These are phyloP conservation scores for Aspergillus coremiiformis DNA, from an alignment of 495 filamentous ascomycete genomes.

Conservation along the genomic window DNA sequence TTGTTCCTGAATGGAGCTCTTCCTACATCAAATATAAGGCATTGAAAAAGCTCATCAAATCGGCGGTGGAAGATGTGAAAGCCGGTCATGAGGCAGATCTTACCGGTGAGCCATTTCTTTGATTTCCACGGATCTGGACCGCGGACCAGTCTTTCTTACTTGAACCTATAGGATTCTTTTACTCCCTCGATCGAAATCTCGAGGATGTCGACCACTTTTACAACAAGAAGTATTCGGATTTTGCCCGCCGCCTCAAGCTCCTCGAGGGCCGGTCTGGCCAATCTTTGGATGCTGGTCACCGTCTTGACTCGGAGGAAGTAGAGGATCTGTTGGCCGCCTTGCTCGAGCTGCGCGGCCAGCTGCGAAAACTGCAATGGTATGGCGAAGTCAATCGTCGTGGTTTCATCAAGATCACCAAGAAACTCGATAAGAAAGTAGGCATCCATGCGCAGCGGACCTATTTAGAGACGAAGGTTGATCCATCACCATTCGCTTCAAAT, in stretches of 20 bases:
- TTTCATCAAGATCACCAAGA: conserved; percentile 97
- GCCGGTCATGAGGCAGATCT: conserved; percentile 70
- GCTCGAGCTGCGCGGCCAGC: conserved; percentile 74
- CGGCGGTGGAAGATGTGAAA: conserved; percentile 53
- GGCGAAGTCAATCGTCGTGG: conserved; percentile 92
- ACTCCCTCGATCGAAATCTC: conserved; percentile 87
- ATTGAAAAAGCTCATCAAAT: conserved; percentile 90
- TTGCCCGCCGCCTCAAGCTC: conserved; percentile 70
- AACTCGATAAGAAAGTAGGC: conserved; percentile 84
- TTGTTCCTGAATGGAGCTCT: conserved; percentile 92
- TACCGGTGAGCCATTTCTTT: conserved; percentile 47
- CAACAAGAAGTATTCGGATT: conserved; percentile 86
- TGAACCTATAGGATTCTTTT: conserved; percentile 71
- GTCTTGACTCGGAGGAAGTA: conserved; percentile 63
- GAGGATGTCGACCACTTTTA: conserved; percentile 94
- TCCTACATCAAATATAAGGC: conserved; percentile 95
- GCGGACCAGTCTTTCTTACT: conserved; percentile 21
- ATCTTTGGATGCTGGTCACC: conserved; percentile 40
- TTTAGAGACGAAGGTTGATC: conserved; percentile 79
- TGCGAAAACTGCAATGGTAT: conserved; percentile 94
- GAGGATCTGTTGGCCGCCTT: conserved; percentile 85
- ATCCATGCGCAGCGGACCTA: conserved; percentile 71
- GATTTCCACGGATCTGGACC: conserved; percentile 3
- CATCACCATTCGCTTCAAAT: conserved; percentile 76
- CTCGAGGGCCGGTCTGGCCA: conserved; percentile 78